These are phyloP conservation scores for Taphrina pruni DNA, from an alignment of 1,139 yeast species.

Conservation along the genomic window DNA sequence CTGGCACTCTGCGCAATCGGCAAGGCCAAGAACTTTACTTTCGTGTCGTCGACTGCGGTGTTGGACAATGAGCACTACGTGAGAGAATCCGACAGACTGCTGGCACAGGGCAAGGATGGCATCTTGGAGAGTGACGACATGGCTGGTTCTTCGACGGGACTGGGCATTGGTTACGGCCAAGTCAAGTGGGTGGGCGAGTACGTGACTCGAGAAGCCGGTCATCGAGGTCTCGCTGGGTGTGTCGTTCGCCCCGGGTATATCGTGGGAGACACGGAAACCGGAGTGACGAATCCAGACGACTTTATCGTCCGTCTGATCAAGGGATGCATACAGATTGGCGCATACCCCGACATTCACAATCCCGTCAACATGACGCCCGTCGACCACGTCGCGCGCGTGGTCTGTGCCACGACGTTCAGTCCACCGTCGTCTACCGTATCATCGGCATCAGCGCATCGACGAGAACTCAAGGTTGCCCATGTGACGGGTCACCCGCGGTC, in stretches of 20 bases:
- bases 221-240: conserved; percentile 78
- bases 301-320: conserved; percentile 91
- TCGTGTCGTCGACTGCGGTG: conserved; percentile 94
- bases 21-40: conserved; percentile 81
- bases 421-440: conserved; percentile 59
- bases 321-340: conserved; percentile 88
- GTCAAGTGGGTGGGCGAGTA: conserved; percentile 97
- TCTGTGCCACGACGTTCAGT: conserved; percentile 78
- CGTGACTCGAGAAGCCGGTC: conserved; percentile 84
- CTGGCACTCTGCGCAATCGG: conserved; percentile 78
- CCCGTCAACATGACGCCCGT: conserved; percentile 97
- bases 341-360: conserved; percentile 82
- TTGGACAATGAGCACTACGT: conserved; percentile 84
- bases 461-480: conserved; percentile 72
- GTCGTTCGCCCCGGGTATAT: conserved; percentile 96
- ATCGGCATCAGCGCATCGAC: not conserved
- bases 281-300: conserved; percentile 93
- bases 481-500: conserved; percentile 98
- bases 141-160: conserved; percentile 76
- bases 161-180: conserved; percentile 95
- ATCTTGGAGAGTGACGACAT: conserved; percentile 81
- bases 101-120: conserved; percentile 71
- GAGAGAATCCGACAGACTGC: conserved; percentile 71
- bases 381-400: conserved; percentile 94
- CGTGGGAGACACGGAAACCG: conserved; percentile 81